phyloP scores from a whole-genome alignment of 257 asterid species.

The Ballota nigra region DNA sequence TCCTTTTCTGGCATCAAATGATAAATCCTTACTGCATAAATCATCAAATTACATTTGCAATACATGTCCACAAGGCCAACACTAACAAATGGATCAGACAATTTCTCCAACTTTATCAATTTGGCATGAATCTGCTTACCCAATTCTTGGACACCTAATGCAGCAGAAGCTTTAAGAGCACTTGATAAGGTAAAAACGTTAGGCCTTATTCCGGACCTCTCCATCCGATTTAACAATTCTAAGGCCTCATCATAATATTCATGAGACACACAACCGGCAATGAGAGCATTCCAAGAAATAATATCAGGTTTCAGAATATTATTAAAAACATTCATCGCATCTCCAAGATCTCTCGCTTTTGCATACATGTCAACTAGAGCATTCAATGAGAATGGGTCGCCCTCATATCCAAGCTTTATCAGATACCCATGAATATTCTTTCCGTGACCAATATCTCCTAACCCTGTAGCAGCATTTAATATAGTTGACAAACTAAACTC shows the following conservation, averaged over 20 bases:
- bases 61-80: slow-evolving; percentile 80
- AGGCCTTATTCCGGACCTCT: slow-evolving; percentile 47
- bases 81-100: slow-evolving; percentile 51
- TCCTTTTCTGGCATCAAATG: slow-evolving; percentile 48
- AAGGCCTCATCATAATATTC: slow-evolving; percentile 48
- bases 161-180: slow-evolving; percentile 73
- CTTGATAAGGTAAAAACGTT: slow-evolving; percentile 77
- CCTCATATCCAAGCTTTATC: slow-evolving; percentile 60
- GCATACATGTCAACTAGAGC: slow-evolving; percentile 82
- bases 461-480: slow-evolving; percentile 63
- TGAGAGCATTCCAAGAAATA: slow-evolving; percentile 74
- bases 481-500: slow-evolving; percentile 71
- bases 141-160: slow-evolving; percentile 39
- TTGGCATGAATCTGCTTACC: slow-evolving; percentile 62
- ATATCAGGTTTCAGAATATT: slow-evolving; percentile 50
- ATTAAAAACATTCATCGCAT: slow-evolving; percentile 44
- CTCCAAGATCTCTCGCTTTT: slow-evolving; percentile 53
- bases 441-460: slow-evolving; percentile 52
- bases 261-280: slow-evolving; percentile 65
- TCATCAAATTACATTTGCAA: slow-evolving; percentile 51
- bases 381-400: slow-evolving; percentile 63
- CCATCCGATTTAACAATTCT: slow-evolving; percentile 53
- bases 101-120: slow-evolving; percentile 47
- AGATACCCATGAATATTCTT: slow-evolving; percentile 61
- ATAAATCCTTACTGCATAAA: slow-evolving; percentile 46